Conservation (phyloP, 805 yeast genomes). For the Tetrapisispora taiwanensis region DNA sequence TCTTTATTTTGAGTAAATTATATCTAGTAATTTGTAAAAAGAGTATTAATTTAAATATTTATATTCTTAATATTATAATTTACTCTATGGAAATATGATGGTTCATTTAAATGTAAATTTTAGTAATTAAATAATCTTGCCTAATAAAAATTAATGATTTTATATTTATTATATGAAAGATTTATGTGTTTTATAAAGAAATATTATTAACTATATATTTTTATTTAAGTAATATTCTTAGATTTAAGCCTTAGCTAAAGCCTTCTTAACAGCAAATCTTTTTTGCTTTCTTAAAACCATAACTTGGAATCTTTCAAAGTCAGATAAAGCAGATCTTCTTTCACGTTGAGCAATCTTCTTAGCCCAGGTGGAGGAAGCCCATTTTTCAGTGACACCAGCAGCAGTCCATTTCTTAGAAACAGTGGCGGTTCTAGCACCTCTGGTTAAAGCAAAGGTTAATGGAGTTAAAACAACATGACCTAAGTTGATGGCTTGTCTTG, state of each 20-base stretch:
- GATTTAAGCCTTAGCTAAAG: conserved; percentile 89
- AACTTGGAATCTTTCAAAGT: conserved; percentile 99
- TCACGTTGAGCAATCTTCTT: conserved; percentile 93
- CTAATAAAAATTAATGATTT: conserved; percentile 1
- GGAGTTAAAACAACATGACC: conserved; percentile 89
- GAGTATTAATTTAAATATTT: too few species aligned
- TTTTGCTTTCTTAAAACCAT: conserved; percentile 95
- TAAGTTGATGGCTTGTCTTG: conserved; percentile 86
- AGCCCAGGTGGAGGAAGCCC: conserved; percentile 95
- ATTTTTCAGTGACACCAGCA: conserved; percentile 77
- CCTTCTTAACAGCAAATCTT: conserved; percentile 89
- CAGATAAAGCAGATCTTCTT: conserved; percentile 86
- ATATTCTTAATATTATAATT: too few species aligned
- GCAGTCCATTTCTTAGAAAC: conserved; percentile 91
- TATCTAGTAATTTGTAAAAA: too few species aligned
- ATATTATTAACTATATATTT: background rate
- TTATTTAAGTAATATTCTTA: conserved; percentile 2
- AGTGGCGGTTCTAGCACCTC: conserved; percentile 82
- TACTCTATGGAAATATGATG: too few species aligned
- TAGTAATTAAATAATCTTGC: too few species aligned
- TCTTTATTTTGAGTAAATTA: too few species aligned
- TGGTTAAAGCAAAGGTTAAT: conserved; percentile 80
- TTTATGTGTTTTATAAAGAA: conserved; percentile 2
- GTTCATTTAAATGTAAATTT: too few species aligned
- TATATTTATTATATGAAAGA: conserved; percentile 3